A percentile compares a stretch with the other conserved stretches of the same genome.
These are phyloP conservation scores for Blepharisma stoltei DNA, from an alignment of 73 alveolate species.

Conservation along the genomic window DNA sequence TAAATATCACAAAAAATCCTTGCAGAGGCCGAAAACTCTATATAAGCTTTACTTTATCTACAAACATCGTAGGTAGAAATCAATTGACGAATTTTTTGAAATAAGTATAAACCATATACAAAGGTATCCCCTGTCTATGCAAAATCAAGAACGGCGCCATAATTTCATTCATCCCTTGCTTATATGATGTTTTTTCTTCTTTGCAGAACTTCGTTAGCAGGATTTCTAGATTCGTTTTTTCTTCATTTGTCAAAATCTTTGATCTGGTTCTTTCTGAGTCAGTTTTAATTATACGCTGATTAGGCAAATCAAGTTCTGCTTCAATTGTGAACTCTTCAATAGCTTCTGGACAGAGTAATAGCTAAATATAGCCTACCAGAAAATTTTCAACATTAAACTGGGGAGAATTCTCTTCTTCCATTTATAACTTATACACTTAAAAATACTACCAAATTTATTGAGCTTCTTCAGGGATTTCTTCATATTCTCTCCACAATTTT, in stretches of 20 bases:
- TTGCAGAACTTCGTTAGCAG: constrained; percentile 64
- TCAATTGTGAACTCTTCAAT: constrained; percentile 15
- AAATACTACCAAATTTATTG: no score
- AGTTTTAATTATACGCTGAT: neutral
- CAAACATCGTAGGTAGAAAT: constrained; percentile 19
- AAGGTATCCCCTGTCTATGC: constrained; percentile 16
- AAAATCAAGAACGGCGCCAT: constrained; percentile 57
- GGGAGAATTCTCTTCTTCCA: no score
- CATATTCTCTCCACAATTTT: no score
- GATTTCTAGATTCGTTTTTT: constrained; percentile 43
- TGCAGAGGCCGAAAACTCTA: constrained; percentile 27
- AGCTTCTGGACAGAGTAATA: neutral
- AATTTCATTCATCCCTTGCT: constrained; percentile 75
- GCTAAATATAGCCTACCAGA: no score
- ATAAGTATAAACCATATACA: neutral
- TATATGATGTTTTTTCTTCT: constrained; percentile 49
- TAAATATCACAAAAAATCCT: constrained; percentile 11
- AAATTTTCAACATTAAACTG: no score
- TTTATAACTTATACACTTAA: no score
- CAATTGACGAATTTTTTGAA: neutral
- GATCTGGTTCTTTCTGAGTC: constrained; percentile 6
- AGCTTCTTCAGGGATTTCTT: no score
- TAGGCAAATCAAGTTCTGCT: neutral
- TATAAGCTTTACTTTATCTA: neutral
- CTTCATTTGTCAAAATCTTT: neutral